A percentile compares a stretch with the other conserved stretches of the same genome.
These are phyloP conservation scores for Lactarius vividus DNA, from an alignment of 768 basidiomycete genomes.

Conservation along the genomic window DNA sequence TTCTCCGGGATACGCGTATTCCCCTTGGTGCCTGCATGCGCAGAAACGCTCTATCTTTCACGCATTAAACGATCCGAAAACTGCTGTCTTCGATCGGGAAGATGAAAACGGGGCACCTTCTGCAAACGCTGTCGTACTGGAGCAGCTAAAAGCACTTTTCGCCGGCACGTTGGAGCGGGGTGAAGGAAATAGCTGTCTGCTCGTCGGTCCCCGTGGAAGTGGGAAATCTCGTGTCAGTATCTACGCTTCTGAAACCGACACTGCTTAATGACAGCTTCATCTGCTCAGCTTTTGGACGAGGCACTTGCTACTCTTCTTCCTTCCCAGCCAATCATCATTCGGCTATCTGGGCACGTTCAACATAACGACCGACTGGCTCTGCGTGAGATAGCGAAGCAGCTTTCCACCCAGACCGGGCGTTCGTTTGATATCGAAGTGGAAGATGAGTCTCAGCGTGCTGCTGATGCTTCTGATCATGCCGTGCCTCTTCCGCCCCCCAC, in stretches of 20 bases:
- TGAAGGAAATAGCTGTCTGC: conserved; percentile 91
- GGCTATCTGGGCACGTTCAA: conserved; percentile 83
- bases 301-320: conserved; percentile 50
- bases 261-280: conserved; percentile 14
- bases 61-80: conserved; percentile 39
- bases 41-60: conserved; percentile 59
- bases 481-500: conserved; percentile 57
- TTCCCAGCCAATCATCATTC: conserved; percentile 64
- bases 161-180: conserved; percentile 71
- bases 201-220: conserved; percentile 81
- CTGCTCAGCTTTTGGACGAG: conserved; percentile 54
- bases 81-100: conserved; percentile 29
- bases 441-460: conserved; percentile 48
- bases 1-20: conserved; percentile 43
- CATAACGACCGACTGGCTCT: conserved; percentile 86
- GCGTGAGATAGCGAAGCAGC: conserved; percentile 85
- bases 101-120: conserved; percentile 37
- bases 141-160: conserved; percentile 63
- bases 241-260: conserved; percentile 8
- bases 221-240: conserved; percentile 73
- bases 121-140: conserved; percentile 51
- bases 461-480: conserved; percentile 35
- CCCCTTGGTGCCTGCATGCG: conserved; percentile 45
- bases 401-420: conserved; percentile 71
- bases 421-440: conserved; percentile 40